Percentiles rank a stretch among this genome's conserved stretches.
These are phyloP conservation scores for Ceratocystis smalleyi DNA, from an alignment of 2,329 filamentous ascomycete species.

Conservation along the genomic window DNA sequence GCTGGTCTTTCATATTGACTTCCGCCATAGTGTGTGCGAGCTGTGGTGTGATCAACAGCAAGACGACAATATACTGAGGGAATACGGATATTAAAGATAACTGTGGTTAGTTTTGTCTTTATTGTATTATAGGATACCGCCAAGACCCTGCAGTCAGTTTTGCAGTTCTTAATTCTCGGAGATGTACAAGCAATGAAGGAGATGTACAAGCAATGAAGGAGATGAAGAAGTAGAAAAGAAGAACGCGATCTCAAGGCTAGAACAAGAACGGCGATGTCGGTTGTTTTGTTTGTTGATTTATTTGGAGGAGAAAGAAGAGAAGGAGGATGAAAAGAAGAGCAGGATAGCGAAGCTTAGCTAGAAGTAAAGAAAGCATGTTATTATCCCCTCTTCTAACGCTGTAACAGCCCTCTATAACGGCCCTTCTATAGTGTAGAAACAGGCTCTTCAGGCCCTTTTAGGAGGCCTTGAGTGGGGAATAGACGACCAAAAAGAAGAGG, in stretches of 20 bases:
- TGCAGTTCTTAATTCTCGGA: constrained; percentile 26
- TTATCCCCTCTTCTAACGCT: background rate
- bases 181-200: background rate
- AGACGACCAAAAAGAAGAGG: too few species aligned
- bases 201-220: background rate
- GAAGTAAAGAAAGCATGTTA: background rate
- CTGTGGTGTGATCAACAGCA: constrained; percentile 22
- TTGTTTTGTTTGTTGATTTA: background rate
- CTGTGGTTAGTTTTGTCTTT: background rate
- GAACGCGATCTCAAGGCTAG: background rate
- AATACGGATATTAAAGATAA: too few species aligned
- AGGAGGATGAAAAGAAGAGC: constrained; percentile 3
- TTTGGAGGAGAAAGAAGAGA: background rate
- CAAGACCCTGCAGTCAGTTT: constrained; percentile 28
- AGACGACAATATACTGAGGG: too few species aligned
- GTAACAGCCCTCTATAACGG: too few species aligned
- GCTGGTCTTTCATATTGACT: constrained; percentile 34
- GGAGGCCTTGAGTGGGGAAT: too few species aligned
- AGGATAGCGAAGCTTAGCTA: background rate
- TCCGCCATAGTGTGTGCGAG: constrained; percentile 36
- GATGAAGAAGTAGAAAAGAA: background rate
- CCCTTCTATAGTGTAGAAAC: too few species aligned
- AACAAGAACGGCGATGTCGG: background rate
- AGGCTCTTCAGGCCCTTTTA: too few species aligned
- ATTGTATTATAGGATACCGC: constrained; percentile 37